Conservation (phyloP, 441 rosid species). For the Arabidopsis hybrid region DNA sequence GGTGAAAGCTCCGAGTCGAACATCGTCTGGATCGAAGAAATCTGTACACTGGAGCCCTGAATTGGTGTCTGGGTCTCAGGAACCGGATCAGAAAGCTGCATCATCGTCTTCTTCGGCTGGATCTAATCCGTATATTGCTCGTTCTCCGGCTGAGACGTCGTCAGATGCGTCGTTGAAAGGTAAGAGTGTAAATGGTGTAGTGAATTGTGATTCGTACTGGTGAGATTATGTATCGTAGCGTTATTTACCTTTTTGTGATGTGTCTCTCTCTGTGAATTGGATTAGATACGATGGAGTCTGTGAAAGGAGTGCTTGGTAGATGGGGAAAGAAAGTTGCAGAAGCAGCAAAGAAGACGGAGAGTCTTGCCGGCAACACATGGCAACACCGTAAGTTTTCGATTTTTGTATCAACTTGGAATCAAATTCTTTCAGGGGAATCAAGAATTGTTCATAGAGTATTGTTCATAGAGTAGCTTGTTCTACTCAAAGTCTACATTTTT, state of each 20-base stretch:
- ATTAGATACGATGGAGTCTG: conserved; percentile 57
- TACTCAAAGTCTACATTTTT: neutral
- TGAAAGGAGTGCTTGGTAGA: conserved; percentile 70
- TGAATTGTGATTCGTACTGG: conserved; percentile 1
- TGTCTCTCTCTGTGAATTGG: conserved; percentile 10
- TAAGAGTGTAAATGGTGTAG: conserved; percentile 39
- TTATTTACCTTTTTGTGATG: neutral
- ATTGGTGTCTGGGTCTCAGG: conserved; percentile 67
- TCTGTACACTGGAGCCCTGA: conserved; percentile 86
- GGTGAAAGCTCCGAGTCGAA: conserved; percentile 34
- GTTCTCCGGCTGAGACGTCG: conserved; percentile 51
- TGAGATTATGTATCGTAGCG: conserved; percentile 6
- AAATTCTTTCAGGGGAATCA: neutral
- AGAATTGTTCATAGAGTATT: neutral
- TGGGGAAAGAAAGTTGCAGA: conserved; percentile 82
- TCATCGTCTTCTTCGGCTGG: conserved; percentile 40
- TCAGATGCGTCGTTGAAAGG: conserved; percentile 49
- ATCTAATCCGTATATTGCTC: conserved; percentile 64
- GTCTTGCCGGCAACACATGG: conserved; percentile 94
- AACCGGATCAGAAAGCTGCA: conserved; percentile 42
- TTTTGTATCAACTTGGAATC: neutral
- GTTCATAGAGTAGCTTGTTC: too few species aligned
- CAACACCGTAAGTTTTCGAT: conserved; percentile 67
- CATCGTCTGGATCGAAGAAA: conserved; percentile 59
- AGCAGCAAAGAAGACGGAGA: conserved; percentile 83